Conservation (phyloP, 345 rosid genomes). For the Murraya paniculata region DNA sequence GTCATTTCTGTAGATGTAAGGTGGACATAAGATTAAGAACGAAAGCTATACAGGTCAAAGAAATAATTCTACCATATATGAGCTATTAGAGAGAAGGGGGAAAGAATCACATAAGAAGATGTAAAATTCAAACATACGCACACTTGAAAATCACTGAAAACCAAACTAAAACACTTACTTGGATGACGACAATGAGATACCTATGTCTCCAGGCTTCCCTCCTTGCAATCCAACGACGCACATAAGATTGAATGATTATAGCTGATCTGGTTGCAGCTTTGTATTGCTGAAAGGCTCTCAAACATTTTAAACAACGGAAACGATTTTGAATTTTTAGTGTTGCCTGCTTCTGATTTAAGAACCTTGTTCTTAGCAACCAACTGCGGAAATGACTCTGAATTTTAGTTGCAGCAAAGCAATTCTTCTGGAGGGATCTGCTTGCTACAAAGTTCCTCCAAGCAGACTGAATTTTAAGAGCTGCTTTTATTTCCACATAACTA, state of each 20-base stretch:
- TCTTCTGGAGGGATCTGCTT: conserved; percentile 18
- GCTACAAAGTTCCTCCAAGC: conserved; percentile 43
- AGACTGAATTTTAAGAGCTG: conserved; percentile 55
- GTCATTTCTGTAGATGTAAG: neutral
- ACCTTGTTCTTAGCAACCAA: conserved; percentile 45
- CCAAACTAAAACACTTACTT: conserved; percentile 43
- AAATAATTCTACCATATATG: neutral
- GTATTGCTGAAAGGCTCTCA: conserved; percentile 28
- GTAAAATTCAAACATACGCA: neutral
- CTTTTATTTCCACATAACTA: conserved; percentile 30
- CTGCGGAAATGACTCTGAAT: conserved; percentile 46
- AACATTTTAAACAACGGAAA: conserved; percentile 30
- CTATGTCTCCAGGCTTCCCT: conserved; percentile 27
- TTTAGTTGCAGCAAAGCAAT: conserved; percentile 44
- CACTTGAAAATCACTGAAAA: neutral
- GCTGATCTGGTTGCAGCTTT: conserved; percentile 44
- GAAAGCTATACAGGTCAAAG: neutral
- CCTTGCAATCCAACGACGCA: conserved; percentile 58
- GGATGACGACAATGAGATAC: conserved; percentile 41
- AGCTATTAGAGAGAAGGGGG: neutral
- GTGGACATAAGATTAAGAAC: neutral
- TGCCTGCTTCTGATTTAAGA: conserved; percentile 37
- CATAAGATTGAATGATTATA: conserved; percentile 53
- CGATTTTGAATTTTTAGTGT: conserved; percentile 38
- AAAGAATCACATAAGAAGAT: neutral